Evolutionary conservation across 2,329 filamentous ascomycete genomes (phyloP).

Genomic region (Clarireedia hainanense): DNA sequence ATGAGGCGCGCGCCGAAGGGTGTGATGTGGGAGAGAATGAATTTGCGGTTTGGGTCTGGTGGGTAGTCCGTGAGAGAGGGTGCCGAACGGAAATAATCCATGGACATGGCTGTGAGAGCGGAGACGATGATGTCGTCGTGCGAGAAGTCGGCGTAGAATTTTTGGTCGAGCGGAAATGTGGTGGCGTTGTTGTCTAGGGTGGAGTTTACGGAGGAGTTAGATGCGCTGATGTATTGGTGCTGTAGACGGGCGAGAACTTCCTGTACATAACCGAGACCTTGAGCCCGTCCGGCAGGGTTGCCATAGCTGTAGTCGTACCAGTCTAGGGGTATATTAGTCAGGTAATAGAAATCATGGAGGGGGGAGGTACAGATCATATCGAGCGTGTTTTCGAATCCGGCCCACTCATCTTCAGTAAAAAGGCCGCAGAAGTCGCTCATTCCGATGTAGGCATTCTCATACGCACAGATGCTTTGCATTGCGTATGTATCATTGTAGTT

Average conservation of each 20-base stretch:
- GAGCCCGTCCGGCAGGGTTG: constrained; percentile 71
- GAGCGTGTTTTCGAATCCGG: constrained; percentile 43
- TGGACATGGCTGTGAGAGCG: constrained; percentile 46
- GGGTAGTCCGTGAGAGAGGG: constrained; percentile 36
- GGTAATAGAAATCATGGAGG: neutral
- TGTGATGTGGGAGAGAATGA: constrained; percentile 42
- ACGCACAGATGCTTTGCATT: constrained; percentile 46
- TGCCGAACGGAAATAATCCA: constrained; percentile 45
- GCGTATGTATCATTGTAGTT: constrained; percentile 43
- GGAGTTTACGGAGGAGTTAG: constrained; percentile 63
- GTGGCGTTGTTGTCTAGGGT: constrained; percentile 60
- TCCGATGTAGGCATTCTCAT: constrained; percentile 43
- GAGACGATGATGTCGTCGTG: constrained; percentile 81
- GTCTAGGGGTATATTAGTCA: constrained; percentile 14
- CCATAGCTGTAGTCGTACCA: constrained; percentile 70
- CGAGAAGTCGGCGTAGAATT: constrained; percentile 77
- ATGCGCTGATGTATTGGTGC: constrained; percentile 54
- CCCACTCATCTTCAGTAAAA: constrained; percentile 48
- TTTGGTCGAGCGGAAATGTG: constrained; percentile 63
- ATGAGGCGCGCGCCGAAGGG: constrained; percentile 48
- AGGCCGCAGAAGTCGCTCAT: constrained; percentile 43
- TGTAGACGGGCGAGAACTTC: constrained; percentile 77
- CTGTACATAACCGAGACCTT: constrained; percentile 79
- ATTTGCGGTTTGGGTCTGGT: constrained; percentile 37
- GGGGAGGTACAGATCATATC: constrained; percentile 42